Evolutionary conservation across 2,329 filamentous ascomycete species (phyloP).

Genomic region (Talaromyces funiculosus): DNA sequence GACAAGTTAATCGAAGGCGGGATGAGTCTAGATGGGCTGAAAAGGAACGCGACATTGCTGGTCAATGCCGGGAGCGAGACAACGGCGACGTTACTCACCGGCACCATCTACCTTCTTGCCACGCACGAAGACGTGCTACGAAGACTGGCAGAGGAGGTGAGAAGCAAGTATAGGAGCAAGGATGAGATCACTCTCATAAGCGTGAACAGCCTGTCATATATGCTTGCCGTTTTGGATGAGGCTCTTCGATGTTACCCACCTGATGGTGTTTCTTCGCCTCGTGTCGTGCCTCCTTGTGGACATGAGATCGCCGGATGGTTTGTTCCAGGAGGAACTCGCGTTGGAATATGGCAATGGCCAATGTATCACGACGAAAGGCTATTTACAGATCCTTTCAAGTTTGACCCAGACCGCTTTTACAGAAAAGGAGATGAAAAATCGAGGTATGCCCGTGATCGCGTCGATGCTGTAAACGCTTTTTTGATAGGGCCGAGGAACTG

Average conservation of each 20-base stretch:
- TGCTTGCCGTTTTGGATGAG: not conserved
- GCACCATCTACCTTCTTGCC: not conserved
- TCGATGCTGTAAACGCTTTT: not conserved
- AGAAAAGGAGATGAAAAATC: not conserved
- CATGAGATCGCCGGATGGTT: not conserved
- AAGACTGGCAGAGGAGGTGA: not conserved
- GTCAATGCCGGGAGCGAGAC: not conserved
- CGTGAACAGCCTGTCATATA: not conserved
- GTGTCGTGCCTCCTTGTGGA: not conserved
- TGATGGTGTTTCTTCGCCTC: not conserved
- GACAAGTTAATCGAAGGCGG: not conserved
- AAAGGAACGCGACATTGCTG: not conserved
- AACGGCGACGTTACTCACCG: not conserved
- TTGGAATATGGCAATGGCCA: too few species aligned
- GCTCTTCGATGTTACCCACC: not conserved
- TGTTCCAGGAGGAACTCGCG: not conserved
- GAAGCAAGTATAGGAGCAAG: not conserved
- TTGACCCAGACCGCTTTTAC: not conserved
- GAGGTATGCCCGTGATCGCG: not conserved
- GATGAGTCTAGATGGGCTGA: not conserved
- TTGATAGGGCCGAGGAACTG: not conserved
- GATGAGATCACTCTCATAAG: not conserved
- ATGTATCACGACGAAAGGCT: too few species aligned
- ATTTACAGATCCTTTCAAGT: too few species aligned
- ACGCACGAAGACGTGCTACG: not conserved